Conservation (phyloP, 495 filamentous ascomycete species). For the Hypoxylon fragiforme region DNA sequence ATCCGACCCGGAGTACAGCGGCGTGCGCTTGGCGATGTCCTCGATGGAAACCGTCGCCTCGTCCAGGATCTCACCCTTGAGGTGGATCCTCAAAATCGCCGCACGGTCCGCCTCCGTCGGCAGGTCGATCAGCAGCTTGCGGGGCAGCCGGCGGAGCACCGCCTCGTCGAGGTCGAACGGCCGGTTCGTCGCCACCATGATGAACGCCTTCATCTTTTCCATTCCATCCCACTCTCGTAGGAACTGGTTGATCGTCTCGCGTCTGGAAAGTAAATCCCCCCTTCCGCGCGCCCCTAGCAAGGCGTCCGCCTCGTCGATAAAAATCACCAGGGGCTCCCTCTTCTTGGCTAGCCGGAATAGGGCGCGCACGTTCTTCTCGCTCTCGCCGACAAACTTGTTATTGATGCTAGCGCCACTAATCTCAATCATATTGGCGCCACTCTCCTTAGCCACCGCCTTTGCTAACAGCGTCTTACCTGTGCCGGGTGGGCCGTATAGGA, state of each 20-base stretch:
- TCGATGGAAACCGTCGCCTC: conserved; percentile 66
- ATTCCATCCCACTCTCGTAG: conserved; percentile 98
- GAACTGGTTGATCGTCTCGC: conserved; percentile 97
- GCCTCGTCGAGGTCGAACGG: conserved; percentile 97
- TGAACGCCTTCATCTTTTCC: conserved; percentile 82
- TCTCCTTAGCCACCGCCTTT: conserved; percentile 94
- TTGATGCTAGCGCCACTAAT: conserved; percentile 71
- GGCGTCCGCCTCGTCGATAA: conserved; percentile 96
- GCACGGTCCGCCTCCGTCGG: conserved; percentile 76
- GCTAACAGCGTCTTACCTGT: conserved; percentile 95
- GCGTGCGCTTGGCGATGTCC: conserved; percentile 72
- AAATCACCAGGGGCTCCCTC: conserved; percentile 89
- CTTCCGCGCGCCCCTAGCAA: conserved; percentile 77
- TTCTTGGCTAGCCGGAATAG: conserved; percentile 92
- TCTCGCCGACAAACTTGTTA: conserved; percentile 95
- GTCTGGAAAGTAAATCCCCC: conserved; percentile 48
- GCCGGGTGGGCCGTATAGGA: conserved; percentile 93
- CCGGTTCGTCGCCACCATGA: conserved; percentile 98
- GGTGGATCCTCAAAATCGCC: conserved; percentile 80
- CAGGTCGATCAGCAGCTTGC: conserved; percentile 84
- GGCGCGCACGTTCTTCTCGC: conserved; percentile 94
- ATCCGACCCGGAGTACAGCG: conserved; percentile 95
- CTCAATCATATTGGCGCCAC: conserved; percentile 76
- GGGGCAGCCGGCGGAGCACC: conserved; percentile 80
- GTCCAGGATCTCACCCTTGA: conserved; percentile 75